Base-by-base conservation (phyloP, 192 early-diverging fungal species). In the Coemansia sp. region DNA sequence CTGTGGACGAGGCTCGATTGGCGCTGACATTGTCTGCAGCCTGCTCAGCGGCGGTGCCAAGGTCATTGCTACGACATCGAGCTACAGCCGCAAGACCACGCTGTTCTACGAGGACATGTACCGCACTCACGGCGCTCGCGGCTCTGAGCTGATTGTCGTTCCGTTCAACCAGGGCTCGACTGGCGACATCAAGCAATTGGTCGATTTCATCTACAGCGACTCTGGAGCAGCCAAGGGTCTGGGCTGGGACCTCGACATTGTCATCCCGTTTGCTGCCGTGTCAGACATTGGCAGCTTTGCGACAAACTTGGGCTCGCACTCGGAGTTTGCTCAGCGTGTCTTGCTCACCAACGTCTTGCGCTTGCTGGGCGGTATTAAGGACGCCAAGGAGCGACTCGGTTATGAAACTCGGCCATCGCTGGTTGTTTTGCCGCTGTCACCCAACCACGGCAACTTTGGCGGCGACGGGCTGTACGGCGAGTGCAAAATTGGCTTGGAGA, bases 401-500 rank as follows among this genome's bases (percentile, higher is more conserved):
- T 89, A 85, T 57, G 84, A 89, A 56, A 92, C 92, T 49, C 88
- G 94, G 62, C 95, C 95, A 56, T 91, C 95, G 25, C 87, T 90
- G 47, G 91, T 94, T 29, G 85, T 97, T 6, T 76, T 97, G 41
- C 95, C 95, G 10, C 69, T 95, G 51, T 97, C 95, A 51, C 94
- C 94, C 51, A 97, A 97, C 86, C 95, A 96, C 74, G 95, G 94
- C 63, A 94, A 89, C 15, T 94, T 97, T 71, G 95, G 95, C 64
- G 85, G 84, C 59, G 91, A 97, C 66, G 95, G 95, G 78, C 85
- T 97, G 11, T 97, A 97, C 79, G 87, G 90, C 72, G 95, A 97
- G 73, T 92, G 93, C 67, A 97, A 97, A 89, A 87, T 93, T 69
- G 89, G 85, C 42, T 86, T 97, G 31, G 95, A 97, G 82, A 93